A percentile compares a stretch with the other conserved stretches of the same genome.
Conservation (phyloP, 73 alveolate species). For the Paramecium biaurelia region DNA sequence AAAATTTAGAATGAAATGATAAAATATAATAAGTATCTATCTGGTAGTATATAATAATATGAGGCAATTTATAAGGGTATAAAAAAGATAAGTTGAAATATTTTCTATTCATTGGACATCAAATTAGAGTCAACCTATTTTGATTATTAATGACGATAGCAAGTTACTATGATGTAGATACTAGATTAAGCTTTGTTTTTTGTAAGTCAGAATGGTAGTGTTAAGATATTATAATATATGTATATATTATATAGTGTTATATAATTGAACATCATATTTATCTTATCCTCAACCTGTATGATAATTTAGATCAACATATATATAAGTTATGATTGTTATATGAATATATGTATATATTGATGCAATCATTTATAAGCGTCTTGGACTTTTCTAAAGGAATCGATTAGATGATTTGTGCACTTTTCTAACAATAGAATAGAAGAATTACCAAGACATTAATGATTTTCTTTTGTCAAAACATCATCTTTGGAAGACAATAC, state of each 20-base stretch:
- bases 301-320: background rate
- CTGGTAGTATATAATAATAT: background rate
- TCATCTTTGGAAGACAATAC: background rate
- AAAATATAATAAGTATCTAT: too few relatives aligned
- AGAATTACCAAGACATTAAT: background rate
- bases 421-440: background rate
- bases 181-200: background rate
- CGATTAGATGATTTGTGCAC: background rate
- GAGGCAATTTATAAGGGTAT: background rate
- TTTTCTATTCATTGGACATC: background rate
- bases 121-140: background rate
- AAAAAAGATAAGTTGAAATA: background rate
- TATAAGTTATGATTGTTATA: background rate
- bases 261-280: too few relatives aligned
- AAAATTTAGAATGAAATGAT: too few relatives aligned
- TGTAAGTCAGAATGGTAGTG: conserved; percentile 2
- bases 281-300: background rate
- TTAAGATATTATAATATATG: background rate
- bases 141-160: background rate
- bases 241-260: too few relatives aligned
- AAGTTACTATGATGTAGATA: background rate
- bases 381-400: background rate
- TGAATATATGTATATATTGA: background rate
- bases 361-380: conserved; percentile 2
- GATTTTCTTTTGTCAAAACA: background rate